Conservation (phyloP, 345 rosid genomes). For the Acer campestre region DNA sequence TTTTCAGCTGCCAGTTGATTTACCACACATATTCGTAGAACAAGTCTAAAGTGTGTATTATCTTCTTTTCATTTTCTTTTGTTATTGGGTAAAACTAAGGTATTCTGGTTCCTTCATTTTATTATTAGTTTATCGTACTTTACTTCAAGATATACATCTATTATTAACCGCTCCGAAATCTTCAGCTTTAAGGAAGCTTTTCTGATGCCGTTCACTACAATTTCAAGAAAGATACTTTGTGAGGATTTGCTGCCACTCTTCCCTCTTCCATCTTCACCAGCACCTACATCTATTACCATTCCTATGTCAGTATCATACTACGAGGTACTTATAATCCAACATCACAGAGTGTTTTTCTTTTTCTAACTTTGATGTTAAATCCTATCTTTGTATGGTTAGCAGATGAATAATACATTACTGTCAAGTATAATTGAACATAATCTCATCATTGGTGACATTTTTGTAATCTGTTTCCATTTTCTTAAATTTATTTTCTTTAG, state of each 20-base stretch:
- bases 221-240: conserved; percentile 68
- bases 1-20: neutral
- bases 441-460: neutral
- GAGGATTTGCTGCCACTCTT: conserved; percentile 61
- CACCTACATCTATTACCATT: conserved; percentile 37
- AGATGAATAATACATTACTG: conserved; percentile 24
- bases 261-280: conserved; percentile 53
- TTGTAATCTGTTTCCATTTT: conserved; percentile 13
- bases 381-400: conserved; percentile 7
- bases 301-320: conserved; percentile 81
- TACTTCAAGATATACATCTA: conserved; percentile 9
- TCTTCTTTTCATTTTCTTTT: neutral
- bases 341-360: conserved; percentile 10
- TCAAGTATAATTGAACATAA: neutral
- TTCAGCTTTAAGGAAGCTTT: conserved; percentile 84
- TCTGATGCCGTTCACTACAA: conserved; percentile 75
- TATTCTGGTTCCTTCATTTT: neutral
- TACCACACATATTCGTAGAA: neutral
- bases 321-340: conserved; percentile 43
- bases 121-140: neutral
- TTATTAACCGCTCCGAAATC: conserved; percentile 23
- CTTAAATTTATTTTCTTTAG: conserved; percentile 13
- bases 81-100: neutral
- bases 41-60: neutral
- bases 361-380: neutral